phyloP scores from a whole-genome alignment of 176 grass and related monocot species.

The barley (Hordeum vulgare) region MorexV3_pseudomolecules_assembly NC_058522.1:567461961-567462460 shows the following conservation, averaged over 20 bases:
- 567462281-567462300: neutral
- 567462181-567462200: neutral
- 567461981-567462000: neutral
- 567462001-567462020: neutral
- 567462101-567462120: too few species aligned
- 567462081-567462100: neutral
- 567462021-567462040: neutral
- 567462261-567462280: neutral
- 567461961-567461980: neutral
- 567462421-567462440: conserved; percentile 15
- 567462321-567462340: conserved; percentile 87
- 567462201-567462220: neutral
- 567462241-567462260: neutral
- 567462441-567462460: conserved; percentile 35
- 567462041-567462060: neutral
- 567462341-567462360: conserved; percentile 85
- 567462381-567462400: conserved; percentile 61
- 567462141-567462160: too few species aligned
- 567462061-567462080: neutral
- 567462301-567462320: neutral
- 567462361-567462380: conserved; percentile 69
- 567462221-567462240: neutral
- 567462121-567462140: too few species aligned
- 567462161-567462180: too few species aligned
- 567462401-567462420: conserved; percentile 73